phyloP scores from a whole-genome alignment of 176 grass and related monocot genomes.

The Triticum turgidum region DNA sequence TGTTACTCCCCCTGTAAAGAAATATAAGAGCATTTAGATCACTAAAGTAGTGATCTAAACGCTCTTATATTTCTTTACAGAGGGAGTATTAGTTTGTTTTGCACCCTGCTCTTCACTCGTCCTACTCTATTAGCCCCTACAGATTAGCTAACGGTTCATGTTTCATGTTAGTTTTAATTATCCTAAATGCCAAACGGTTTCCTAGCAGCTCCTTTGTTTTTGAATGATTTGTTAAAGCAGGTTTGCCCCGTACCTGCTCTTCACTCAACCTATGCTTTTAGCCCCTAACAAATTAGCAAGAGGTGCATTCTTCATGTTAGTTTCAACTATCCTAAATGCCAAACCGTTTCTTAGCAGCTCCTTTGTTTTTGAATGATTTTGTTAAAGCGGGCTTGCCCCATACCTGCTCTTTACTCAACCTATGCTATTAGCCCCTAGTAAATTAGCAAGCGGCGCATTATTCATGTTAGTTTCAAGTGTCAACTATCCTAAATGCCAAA shows the following conservation, averaged over 20 bases:
- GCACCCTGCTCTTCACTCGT: background rate
- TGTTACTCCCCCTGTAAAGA: background rate
- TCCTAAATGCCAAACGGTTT: background rate
- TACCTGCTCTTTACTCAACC: background rate
- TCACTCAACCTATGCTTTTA: background rate
- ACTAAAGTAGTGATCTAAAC: too few relatives aligned
- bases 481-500: background rate
- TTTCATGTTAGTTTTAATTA: background rate
- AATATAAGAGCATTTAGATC: too few relatives aligned
- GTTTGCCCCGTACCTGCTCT: background rate
- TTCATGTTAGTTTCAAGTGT: too few relatives aligned
- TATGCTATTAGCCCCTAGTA: too few relatives aligned
- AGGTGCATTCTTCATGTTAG: too few relatives aligned
- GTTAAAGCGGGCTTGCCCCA: background rate
- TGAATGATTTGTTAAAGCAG: background rate
- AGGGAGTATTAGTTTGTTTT: background rate
- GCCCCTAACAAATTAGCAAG: too few relatives aligned
- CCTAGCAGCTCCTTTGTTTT: background rate
- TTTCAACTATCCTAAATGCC: background rate
- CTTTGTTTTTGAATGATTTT: background rate
- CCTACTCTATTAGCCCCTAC: background rate
- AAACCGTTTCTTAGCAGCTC: background rate
- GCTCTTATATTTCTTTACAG: too few relatives aligned
- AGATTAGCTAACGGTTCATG: background rate
- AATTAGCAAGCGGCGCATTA: too few relatives aligned